Evolutionary conservation across 305 asterid species (phyloP).

Genomic region (Coffea humblotiana): DNA sequence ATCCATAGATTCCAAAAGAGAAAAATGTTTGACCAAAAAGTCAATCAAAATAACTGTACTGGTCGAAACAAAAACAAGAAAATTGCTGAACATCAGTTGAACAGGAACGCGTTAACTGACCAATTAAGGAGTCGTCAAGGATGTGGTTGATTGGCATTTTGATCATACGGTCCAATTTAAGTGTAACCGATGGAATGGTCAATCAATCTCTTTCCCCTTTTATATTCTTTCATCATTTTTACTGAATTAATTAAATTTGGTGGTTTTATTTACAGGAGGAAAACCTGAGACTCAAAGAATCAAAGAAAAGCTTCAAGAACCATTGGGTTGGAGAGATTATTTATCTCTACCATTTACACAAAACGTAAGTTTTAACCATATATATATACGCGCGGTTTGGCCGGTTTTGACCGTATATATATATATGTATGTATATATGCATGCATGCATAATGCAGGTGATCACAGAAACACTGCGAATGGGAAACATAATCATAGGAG

Average conservation of each 20-base stretch:
- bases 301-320: conserved; percentile 59
- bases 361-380: conserved; percentile 36
- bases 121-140: no score
- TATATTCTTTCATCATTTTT: neutral
- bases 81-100: neutral
- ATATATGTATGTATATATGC: no score
- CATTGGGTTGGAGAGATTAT: conserved; percentile 68
- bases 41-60: neutral
- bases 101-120: no score
- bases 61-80: neutral
- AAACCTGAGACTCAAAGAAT: conserved; percentile 50
- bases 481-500: conserved; percentile 85
- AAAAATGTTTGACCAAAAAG: no score
- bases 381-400: no score
- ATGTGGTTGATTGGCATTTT: neutral
- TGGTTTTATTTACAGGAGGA: conserved; percentile 53
- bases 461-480: conserved; percentile 82
- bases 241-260: no score
- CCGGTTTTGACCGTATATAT: neutral
- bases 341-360: conserved; percentile 72
- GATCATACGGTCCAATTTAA: no score
- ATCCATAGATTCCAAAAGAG: neutral
- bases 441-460: conserved; percentile 43
- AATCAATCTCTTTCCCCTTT: neutral
- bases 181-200: neutral